Evolutionary conservation across 345 rosid genomes (phyloP), one percentile per base, ranked within the genome.

Genomic region (Eucalyptus albens): DNA sequence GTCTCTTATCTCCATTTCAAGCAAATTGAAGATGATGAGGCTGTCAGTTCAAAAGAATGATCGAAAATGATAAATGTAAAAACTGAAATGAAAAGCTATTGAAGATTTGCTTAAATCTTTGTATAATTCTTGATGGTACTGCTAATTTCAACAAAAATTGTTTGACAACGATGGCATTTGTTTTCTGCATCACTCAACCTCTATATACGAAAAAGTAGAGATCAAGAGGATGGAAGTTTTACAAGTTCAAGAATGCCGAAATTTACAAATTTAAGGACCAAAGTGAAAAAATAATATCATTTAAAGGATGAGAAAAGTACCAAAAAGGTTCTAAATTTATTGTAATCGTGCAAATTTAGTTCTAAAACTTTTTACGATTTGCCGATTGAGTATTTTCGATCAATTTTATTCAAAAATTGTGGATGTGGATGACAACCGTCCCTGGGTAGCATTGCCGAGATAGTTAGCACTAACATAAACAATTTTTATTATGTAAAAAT

Each of bases 301-400:
- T 60, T 15, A 50, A 1, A 50, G 21, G 55, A 50, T 50, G 21
- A 3, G 8, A 53, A 53, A 53, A 53, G 26, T 53, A 53, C 59
- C 1, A 53, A 21, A 53, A 53, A 19, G 8, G 2, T 53, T 53
- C 10, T 53, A 53, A 53, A 53, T 53, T 7, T 8, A 53, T 19
- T 53, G 59, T 53, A 53, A 53, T 53, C 0, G 24, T 53, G 59
- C 10, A 3, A 53, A 53, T 53, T 53, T 53, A 53, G 2, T 53
- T 3, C 59, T 53, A 53, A 19, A 50, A 6, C 3, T 16, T 50
- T 50, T 50, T 50, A 6, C 21, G 21, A 50, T 50, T 50, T 50
- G 55, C 24, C 2, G 2, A 7, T 53, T 53, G 11, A 8, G 59
- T 53, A 1, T 0, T 53, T 53, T 53, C 0, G 10, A 5, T 21